Base-by-base conservation (phyloP, 2,329 filamentous ascomycete genomes). In the Onygenales sp. region DNA sequence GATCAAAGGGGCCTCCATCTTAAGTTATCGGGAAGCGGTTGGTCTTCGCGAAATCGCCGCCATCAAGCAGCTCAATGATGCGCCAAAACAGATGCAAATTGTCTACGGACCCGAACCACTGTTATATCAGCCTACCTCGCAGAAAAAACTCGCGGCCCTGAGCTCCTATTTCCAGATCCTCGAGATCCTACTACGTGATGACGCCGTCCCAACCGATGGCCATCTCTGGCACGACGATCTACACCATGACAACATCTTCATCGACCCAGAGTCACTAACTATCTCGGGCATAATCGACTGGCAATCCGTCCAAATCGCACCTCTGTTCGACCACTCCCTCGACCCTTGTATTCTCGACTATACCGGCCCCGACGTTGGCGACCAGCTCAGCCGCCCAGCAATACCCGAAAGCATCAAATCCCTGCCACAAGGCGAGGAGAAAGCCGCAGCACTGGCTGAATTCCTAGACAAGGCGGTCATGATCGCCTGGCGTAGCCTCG, bases 221-320 rank as follows among this genome's bases (percentile, higher is more conserved):
- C 55, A 51, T 52, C 57, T 67, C 49, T 68, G 63, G 62, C 63
- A 66, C 53, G 57, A 63, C 54, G 61, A 66, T 58, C 53, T 66
- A 21, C 61, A 66, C 47, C 56, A 60, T 56, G 61, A 63, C 21
- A 67, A 66, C 53, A 54, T 68, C 50, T 69, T 67, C 32, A 59
- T 68, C 33, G 65, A 68, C 55, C 63, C 61, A 17, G 10, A 59
- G 6, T 58, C 61, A 1, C 58, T 51, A 52, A 58, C 53, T 4
- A 63, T 67, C 21, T 60, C 61, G 4, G 57, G 60, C 9, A 65
- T 68, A 6, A 65, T 68, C 31, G 62, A 67, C 56, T 67, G 63
- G 65, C 63, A 68, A 53, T 63, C 61, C 27, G 58, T 56, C 17
- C 62, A 66, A 40, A 53, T 66, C 46, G 61, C 62, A 1, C 64